Evolutionary conservation across 495 filamentous ascomycete genomes (phyloP).

Genomic region (Apodospora peruviana): DNA sequence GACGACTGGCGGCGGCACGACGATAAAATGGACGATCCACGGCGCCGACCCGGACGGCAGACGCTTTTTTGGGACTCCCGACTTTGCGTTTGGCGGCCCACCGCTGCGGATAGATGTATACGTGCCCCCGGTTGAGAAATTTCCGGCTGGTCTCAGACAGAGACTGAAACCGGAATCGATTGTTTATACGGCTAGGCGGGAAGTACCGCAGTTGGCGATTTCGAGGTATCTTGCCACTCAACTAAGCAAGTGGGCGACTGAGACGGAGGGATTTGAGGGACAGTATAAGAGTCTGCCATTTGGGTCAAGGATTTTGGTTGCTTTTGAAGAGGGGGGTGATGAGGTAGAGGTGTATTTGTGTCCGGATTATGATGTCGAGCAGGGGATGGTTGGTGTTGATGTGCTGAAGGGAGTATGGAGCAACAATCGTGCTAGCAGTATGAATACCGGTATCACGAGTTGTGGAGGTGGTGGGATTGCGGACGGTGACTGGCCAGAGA

Average conservation of each 20-base stretch:
- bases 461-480: too few species aligned
- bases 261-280: constrained; percentile 13
- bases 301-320: background rate
- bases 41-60: constrained; percentile 5
- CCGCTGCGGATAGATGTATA: constrained; percentile 37
- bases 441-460: background rate
- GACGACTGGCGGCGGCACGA: background rate
- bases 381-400: constrained; percentile 24
- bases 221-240: constrained; percentile 19
- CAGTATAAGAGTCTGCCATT: constrained; percentile 19
- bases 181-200: constrained; percentile 17
- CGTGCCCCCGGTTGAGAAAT: constrained; percentile 28
- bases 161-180: constrained; percentile 25
- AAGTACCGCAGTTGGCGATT: constrained; percentile 20
- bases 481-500: constrained; percentile 18
- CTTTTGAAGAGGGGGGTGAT: constrained; percentile 36
- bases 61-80: constrained; percentile 2
- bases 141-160: constrained; percentile 18
- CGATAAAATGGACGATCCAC: background rate
- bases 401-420: constrained; percentile 25
- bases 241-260: background rate
- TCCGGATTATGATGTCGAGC: constrained; percentile 34
- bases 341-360: constrained; percentile 24
- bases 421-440: background rate
- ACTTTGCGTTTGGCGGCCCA: constrained; percentile 22